These are phyloP conservation scores for Vitis riparia DNA, from an alignment of 164 flowering plant species.

Conservation along the genomic window DNA sequence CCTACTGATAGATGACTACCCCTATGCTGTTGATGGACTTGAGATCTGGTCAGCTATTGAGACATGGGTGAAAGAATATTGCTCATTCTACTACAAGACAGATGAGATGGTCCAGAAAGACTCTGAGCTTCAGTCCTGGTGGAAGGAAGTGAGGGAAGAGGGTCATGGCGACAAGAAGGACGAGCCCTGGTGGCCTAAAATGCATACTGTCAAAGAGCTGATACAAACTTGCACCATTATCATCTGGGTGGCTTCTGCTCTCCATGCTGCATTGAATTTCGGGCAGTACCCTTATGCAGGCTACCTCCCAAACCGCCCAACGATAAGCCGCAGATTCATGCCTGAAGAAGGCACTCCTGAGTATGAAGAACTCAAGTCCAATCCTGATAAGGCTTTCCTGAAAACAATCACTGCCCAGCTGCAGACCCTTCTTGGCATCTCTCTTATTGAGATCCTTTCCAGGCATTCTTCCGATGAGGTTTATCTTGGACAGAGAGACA, in stretches of 20 bases:
- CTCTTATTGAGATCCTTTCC: slow-evolving; percentile 45
- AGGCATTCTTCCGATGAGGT: slow-evolving; percentile 49
- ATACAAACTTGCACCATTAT: slow-evolving; percentile 44
- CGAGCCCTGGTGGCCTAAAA: slow-evolving; percentile 62
- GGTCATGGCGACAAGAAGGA: slow-evolving; percentile 71
- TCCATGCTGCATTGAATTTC: slow-evolving; percentile 53
- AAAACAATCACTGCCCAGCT: slow-evolving; percentile 38
- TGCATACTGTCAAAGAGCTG: slow-evolving; percentile 35
- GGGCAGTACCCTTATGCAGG: slow-evolving; percentile 54
- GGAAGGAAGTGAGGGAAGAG: slow-evolving; percentile 49
- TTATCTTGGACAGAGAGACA: slow-evolving; percentile 44
- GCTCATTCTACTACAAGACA: slow-evolving; percentile 42
- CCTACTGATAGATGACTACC: slow-evolving; percentile 58
- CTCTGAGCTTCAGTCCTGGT: slow-evolving; percentile 59
- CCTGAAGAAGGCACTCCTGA: slow-evolving; percentile 41
- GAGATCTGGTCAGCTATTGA: slow-evolving; percentile 58
- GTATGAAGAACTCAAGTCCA: slow-evolving; percentile 30
- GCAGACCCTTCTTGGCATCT: slow-evolving; percentile 40
- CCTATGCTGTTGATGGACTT: slow-evolving; percentile 64
- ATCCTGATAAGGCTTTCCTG: slow-evolving; percentile 38
- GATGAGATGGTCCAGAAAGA: slow-evolving; percentile 38
- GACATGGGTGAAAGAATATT: slow-evolving; percentile 60
- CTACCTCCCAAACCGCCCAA: slow-evolving; percentile 46
- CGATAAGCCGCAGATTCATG: slow-evolving; percentile 39
- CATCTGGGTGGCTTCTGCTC: slow-evolving; percentile 54